Percentiles rank a stretch among this genome's conserved stretches.
Conservation (phyloP, 208 protist genomes). For the Leishmania braziliensis region DNA sequence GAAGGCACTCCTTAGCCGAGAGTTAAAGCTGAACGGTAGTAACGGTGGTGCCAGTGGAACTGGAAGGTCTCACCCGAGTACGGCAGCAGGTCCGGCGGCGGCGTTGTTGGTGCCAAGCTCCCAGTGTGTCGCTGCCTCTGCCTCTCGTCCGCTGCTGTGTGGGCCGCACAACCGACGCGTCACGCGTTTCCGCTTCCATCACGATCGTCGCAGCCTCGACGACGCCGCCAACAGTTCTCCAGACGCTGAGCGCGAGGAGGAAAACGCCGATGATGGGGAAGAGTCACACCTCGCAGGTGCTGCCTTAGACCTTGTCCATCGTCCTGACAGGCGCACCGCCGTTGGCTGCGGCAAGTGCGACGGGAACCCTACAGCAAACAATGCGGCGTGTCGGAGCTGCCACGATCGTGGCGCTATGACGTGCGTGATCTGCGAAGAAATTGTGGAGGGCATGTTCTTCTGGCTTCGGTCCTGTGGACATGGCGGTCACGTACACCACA, state of each 20-base stretch:
- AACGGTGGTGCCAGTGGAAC: background rate
- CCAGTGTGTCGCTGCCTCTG: background rate
- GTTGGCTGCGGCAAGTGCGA: conserved; percentile 6
- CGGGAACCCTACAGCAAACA: conserved; percentile 34
- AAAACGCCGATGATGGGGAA: background rate
- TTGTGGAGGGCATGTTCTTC: conserved; percentile 84
- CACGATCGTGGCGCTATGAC: conserved; percentile 48
- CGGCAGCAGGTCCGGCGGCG: background rate
- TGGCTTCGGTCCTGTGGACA: conserved; percentile 85
- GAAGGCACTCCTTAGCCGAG: background rate
- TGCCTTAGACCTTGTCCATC: background rate
- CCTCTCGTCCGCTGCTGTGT: background rate
- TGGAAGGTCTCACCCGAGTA: background rate
- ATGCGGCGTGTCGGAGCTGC: conserved; percentile 63
- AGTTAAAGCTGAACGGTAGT: background rate
- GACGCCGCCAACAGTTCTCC: conserved; percentile 1
- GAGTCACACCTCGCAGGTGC: conserved; percentile 12
- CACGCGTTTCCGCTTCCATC: background rate
- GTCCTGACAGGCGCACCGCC: conserved; percentile 11
- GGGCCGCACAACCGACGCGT: background rate
- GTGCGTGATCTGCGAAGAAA: conserved; percentile 83
- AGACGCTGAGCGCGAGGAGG: conserved; percentile 6
- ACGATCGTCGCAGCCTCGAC: conserved; percentile 16
- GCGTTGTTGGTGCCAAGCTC: background rate
- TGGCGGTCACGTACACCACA: conserved; percentile 83